A percentile compares a stretch with the other conserved stretches of the same genome.
Evolutionary conservation across 2,329 filamentous ascomycete species (phyloP).

Genomic region (Ophiostoma australiae): DNA sequence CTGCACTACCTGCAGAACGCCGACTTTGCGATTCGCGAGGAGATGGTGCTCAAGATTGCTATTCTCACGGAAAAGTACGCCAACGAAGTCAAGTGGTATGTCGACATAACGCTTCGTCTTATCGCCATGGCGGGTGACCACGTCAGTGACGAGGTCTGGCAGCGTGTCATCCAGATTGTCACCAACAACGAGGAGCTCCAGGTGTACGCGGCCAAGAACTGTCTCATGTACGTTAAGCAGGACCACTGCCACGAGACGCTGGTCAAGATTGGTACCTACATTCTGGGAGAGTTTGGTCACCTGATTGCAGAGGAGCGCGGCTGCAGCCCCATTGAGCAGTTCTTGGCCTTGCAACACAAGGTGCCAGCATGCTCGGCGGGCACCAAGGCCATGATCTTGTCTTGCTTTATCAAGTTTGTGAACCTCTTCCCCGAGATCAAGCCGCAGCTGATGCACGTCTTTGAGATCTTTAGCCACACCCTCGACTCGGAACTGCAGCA

Average conservation of each 20-base stretch:
- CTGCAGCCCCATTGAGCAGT: conserved; percentile 96
- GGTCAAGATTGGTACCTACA: conserved; percentile 95
- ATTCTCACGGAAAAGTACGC: conserved; percentile 98
- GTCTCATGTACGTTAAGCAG: conserved; percentile 84
- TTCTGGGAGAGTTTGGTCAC: conserved; percentile 95
- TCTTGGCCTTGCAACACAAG: conserved; percentile 85
- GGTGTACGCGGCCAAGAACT: conserved; percentile 91
- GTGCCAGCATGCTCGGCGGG: conserved; percentile 82
- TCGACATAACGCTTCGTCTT: conserved; percentile 89
- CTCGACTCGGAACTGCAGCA: conserved; percentile 94
- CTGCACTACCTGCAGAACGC: conserved; percentile 92
- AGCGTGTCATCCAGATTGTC: conserved; percentile 96
- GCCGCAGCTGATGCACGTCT: conserved; percentile 84
- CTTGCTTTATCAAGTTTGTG: conserved; percentile 94
- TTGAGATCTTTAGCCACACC: conserved; percentile 87
- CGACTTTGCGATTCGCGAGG: conserved; percentile 95
- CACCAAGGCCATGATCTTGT: conserved; percentile 89
- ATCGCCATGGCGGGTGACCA: conserved; percentile 97
- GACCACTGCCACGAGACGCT: conserved; percentile 95
- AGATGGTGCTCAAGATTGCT: conserved; percentile 98
- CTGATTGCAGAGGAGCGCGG: conserved; percentile 86
- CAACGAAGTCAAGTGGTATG: conserved; percentile 98
- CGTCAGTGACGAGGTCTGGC: conserved; percentile 98
- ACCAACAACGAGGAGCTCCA: conserved; percentile 99
- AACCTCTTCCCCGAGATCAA: conserved; percentile 99